Evolutionary conservation across 768 basidiomycete species (phyloP).

Genomic region (Lactarius pseudohatsudake): DNA sequence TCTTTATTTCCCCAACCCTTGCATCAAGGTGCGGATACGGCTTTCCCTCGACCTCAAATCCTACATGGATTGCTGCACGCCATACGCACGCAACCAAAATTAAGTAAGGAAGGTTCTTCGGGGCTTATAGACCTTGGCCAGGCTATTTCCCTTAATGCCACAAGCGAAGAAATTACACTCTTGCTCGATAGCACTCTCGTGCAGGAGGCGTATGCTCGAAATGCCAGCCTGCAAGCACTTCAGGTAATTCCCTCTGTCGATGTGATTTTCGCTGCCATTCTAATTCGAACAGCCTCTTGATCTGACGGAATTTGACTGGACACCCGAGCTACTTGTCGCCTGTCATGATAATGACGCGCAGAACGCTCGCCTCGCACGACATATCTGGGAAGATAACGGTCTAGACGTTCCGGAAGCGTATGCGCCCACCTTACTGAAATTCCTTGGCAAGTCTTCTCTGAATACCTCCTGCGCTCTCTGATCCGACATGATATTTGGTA

Average conservation of each 20-base stretch:
- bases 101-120: constrained; percentile 81
- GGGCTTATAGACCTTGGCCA: constrained; percentile 79
- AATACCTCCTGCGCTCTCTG: constrained; percentile 7
- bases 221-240: constrained; percentile 85
- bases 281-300: constrained; percentile 71
- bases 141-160: constrained; percentile 67
- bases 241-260: constrained; percentile 52
- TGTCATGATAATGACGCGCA: constrained; percentile 89
- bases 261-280: neutral
- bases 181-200: constrained; percentile 72
- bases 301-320: constrained; percentile 92
- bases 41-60: constrained; percentile 72
- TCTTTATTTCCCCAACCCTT: constrained; percentile 12
- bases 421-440: constrained; percentile 56
- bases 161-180: constrained; percentile 58
- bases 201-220: constrained; percentile 87
- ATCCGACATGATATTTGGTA: constrained; percentile 34
- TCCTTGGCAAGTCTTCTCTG: constrained; percentile 57
- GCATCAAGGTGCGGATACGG: constrained; percentile 57
- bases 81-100: constrained; percentile 72
- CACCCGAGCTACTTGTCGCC: constrained; percentile 82
- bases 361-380: constrained; percentile 75
- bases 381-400: constrained; percentile 95
- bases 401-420: constrained; percentile 77
- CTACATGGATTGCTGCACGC: constrained; percentile 70